Percentiles rank a stretch among this genome's conserved stretches.
phyloP scores from a whole-genome alignment of 768 basidiomycete species.

The Collybiopsis luxurians region DNA sequence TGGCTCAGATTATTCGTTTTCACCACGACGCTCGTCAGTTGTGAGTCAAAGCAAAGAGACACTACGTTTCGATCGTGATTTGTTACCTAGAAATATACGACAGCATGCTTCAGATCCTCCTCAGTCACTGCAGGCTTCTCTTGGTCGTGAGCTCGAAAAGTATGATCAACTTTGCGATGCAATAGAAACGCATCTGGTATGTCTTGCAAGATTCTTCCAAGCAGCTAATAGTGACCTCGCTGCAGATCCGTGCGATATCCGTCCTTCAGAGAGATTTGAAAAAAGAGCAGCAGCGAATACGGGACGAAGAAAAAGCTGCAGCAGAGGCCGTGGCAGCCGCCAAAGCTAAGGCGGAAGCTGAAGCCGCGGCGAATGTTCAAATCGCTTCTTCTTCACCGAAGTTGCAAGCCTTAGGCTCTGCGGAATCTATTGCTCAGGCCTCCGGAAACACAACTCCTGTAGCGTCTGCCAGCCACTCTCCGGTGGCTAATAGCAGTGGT shows the following conservation, averaged over 20 bases:
- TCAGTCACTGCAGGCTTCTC: slow-evolving; percentile 55
- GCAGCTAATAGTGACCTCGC: neutral
- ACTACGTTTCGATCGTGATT: neutral
- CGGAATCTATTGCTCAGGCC: neutral
- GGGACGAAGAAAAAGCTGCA: slow-evolving; percentile 40
- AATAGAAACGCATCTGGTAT: slow-evolving; percentile 69
- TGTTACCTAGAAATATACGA: slow-evolving; percentile 47
- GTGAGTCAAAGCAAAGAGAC: slow-evolving; percentile 35
- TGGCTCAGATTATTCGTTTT: slow-evolving; percentile 69
- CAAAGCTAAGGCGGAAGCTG: neutral
- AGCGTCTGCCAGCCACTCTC: neutral
- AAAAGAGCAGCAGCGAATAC: slow-evolving; percentile 50
- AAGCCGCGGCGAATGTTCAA: slow-evolving; percentile 22
- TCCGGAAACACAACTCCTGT: neutral
- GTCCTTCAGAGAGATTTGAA: slow-evolving; percentile 70
- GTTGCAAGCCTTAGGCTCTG: neutral
- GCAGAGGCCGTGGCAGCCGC: slow-evolving; percentile 35
- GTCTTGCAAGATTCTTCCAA: slow-evolving; percentile 16
- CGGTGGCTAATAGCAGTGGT: slow-evolving; percentile 11
- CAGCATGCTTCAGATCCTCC: slow-evolving; percentile 62
- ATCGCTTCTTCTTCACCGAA: slow-evolving; percentile 6
- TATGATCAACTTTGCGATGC: slow-evolving; percentile 80
- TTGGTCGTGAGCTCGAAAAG: slow-evolving; percentile 73
- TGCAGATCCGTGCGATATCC: slow-evolving; percentile 67
- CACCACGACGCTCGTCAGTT: slow-evolving; percentile 63